Evolutionary conservation across 805 yeast genomes (phyloP), one percentile per base, ranked within the genome.

Genomic region (Lachancea kluyveri): DNA sequence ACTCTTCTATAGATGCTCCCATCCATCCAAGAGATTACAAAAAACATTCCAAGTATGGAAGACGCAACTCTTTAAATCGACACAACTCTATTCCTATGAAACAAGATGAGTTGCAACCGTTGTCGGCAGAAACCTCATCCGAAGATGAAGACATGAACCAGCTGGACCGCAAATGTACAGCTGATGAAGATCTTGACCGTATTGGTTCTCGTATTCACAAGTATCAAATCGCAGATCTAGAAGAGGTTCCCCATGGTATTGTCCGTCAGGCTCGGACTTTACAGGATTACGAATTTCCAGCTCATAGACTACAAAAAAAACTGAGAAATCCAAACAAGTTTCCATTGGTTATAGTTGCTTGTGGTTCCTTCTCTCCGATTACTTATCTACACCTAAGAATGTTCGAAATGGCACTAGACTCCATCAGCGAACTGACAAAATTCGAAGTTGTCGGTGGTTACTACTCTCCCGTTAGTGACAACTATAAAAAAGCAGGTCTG

Each of bases 401-500:
- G 97, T 92, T 92, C 57, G 98, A 92, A 62, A 92, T 92, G 98
- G 98, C 98, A 0, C 64, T 92, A 48, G 98, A 92, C 57, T 77
- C 94, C 6, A 82, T 92, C 30, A 66, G 84, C 27, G 98, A 92
- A 58, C 87, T 79, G 43, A 92, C 97, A 2, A 64, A 90, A 42
- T 92, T 87, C 51, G 98, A 92, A 62, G 95, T 92, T 20, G 74
- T 92, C 45, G 98, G 96, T 17, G 98, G 98, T 2, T 92, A 78
- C 63, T 92, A 85, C 60, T 82, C 95, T 13, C 98, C 98, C 0
- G 97, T 90, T 7, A 72, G 82, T 30, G 96, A 90, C 52, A 86
- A 87, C 57, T 92, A 92, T 64, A 77, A 79, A 52, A 92, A 92
- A 59, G 86, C 85, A 25, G 98, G 98, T 0, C 65, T 92, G 33